Base-by-base conservation (phyloP, 495 filamentous ascomycete species). In the Xylaria cubensis region DNA sequence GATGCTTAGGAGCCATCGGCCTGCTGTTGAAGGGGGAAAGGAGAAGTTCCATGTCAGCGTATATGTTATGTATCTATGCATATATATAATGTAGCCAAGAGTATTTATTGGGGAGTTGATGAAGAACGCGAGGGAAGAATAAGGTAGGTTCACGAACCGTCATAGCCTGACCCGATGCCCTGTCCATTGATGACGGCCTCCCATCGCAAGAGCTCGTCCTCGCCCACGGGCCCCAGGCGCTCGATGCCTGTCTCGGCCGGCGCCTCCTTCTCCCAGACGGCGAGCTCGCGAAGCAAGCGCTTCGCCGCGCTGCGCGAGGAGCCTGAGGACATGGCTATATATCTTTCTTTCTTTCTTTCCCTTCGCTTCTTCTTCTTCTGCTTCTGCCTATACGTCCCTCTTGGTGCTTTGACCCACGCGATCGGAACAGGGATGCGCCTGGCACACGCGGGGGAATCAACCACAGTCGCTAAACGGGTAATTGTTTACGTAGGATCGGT, bases 1-100 rank as follows among this genome's bases (percentile, higher is more conserved):
- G 82, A 99, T 93, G 80, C 81, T 77, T 73, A 99, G 91, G 73
- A 90, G 88, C 94, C 94, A 99, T 65, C 90, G 88, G 67, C 96
- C 96, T 78, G 89, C 93, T 93, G 71, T 72, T 65, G n/a, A 29
- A 29, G 26, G 26, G 26, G 26, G 26, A 1, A 29, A 29, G 17
- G 36, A 2, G 39, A 10, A 21, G 39, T 36, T 34, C 68, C 68
- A 62, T 69, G 73, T 63, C 32, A 61, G 42, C 26, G 13, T 6
- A 26, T 21, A 24, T 21, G 26, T 29, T 29, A 29, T 29, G 26
- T 29, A 29, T 29, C 26, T 29, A 29, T 29, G 26, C 26, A 29
- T 29, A 29, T 29, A 29, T 29, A 2, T 29, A 29, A 2, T n/a
- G n/a, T n/a, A n/a, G n/a, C n/a, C 26, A 29, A 29, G 26, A 29